phyloP scores from a whole-genome alignment of 2,329 filamentous ascomycete genomes.

The Ceratocystiopsis brevicomis region DNA sequence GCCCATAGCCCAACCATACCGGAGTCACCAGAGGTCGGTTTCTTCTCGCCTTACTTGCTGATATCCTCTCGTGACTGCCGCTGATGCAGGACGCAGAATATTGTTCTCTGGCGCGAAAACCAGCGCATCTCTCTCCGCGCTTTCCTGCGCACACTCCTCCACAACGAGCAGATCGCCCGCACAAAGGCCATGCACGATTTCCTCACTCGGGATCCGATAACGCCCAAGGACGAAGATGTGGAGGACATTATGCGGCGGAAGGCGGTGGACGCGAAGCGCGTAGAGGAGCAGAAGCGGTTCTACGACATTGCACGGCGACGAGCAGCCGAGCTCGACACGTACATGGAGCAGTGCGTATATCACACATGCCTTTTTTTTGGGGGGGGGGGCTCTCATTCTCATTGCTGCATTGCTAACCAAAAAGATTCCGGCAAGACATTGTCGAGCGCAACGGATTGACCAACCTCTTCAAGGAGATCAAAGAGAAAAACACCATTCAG shows the following conservation, averaged over 20 bases:
- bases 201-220: conserved; percentile 52
- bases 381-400: no score
- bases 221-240: conserved; percentile 61
- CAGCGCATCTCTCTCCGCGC: conserved; percentile 83
- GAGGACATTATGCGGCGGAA: conserved; percentile 66
- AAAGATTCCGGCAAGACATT: conserved; percentile 45
- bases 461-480: conserved; percentile 82
- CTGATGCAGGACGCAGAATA: neutral
- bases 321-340: conserved; percentile 83
- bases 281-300: conserved; percentile 84
- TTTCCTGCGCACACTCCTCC: conserved; percentile 69
- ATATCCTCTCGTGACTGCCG: neutral
- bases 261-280: conserved; percentile 64
- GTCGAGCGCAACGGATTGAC: conserved; percentile 67
- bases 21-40: conserved; percentile 10
- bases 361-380: neutral
- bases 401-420: conserved; percentile 8
- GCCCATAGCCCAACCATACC: conserved; percentile 13
- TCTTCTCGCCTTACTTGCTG: neutral
- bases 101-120: conserved; percentile 63
- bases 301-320: conserved; percentile 87
- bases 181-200: conserved; percentile 77
- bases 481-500: conserved; percentile 67
- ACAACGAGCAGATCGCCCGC: conserved; percentile 66
- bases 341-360: conserved; percentile 75